Base-by-base conservation (phyloP, 495 filamentous ascomycete species). In the Delitschia confertaspora region DNA sequence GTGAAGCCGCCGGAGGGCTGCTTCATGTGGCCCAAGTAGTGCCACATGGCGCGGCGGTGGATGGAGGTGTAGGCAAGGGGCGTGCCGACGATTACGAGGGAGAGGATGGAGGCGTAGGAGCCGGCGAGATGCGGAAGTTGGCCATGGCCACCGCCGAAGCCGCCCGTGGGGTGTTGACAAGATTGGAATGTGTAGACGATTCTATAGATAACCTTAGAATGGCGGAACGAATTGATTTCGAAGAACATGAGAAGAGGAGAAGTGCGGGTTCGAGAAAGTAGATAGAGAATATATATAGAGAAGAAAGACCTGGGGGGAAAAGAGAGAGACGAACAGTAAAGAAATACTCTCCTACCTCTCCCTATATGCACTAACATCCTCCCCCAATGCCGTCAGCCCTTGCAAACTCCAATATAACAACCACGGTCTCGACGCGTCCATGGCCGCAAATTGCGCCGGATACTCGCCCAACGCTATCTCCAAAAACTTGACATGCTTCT, bases 101-200 rank as follows among this genome's bases (percentile, higher is more conserved):
- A 72, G 14, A 96, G 69, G 6, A 95, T 67, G 21, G 81, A 75
- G 13, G 87, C 83, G 69, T 96, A 98, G 1, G 80, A 82, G n/a
- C 83, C 73, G 17, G 89, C 89, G 48, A 85, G 66, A 63, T 98
- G 91, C 9, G 85, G 86, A 46, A 73, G 69, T 59, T 96, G 93
- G 30, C 88, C 83, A 62, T 83, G 79, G n/a, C 91, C 88, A 34
- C 91, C 91, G 19, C 91, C 93, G 63, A 95, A 95, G 5, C 91
- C 91, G 6, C 91, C 91, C 11, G 68, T 71, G 21, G 68, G 57
- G 60, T 96, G 91, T 64, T 95, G 93, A 60, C 88, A 79, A 8
- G 83, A 72, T 21, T 69, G 68, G 16, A 91, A 75, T 1, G 87
- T 91, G 30, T 74, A 64, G 13, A 80, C 69, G 6, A 93, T 66